These are phyloP conservation scores for Royoungia palumana DNA, from an alignment of 768 basidiomycete species.

Conservation along the genomic window DNA sequence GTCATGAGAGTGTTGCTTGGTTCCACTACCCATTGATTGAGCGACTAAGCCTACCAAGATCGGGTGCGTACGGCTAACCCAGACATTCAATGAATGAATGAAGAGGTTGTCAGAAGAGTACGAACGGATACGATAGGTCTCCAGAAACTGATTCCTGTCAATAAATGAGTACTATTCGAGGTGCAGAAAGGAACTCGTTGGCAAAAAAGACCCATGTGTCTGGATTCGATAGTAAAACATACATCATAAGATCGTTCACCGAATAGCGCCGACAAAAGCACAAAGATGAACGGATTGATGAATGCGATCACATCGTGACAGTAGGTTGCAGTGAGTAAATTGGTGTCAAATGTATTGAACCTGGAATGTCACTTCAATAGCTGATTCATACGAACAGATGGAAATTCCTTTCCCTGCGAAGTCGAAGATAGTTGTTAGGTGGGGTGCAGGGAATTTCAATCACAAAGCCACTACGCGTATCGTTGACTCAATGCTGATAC, in stretches of 20 bases:
- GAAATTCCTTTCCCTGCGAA: conserved; percentile 43
- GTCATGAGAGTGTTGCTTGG: background rate
- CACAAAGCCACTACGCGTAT: conserved; percentile 42
- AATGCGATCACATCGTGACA: conserved; percentile 50
- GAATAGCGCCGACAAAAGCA: conserved; percentile 50
- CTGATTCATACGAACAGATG: background rate
- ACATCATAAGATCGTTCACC: conserved; percentile 53
- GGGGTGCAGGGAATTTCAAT: conserved; percentile 49
- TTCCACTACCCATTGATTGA: background rate
- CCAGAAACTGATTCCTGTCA: conserved; percentile 42
- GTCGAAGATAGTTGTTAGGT: conserved; percentile 52
- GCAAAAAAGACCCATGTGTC: conserved; percentile 56
- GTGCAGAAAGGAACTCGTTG: conserved; percentile 6
- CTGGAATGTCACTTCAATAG: conserved; percentile 25
- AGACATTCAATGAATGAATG: conserved; percentile 3
- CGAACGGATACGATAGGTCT: conserved; percentile 44
- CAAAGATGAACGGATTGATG: conserved; percentile 48
- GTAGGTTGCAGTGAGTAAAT: conserved; percentile 58
- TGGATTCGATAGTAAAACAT: conserved; percentile 43
- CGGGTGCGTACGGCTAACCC: conserved; percentile 42
- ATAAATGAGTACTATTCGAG: background rate
- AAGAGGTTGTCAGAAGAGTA: background rate
- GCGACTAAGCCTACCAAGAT: conserved; percentile 35
- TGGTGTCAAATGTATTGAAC: conserved; percentile 58
- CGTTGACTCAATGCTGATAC: background rate